Conservation (phyloP, 192 early-diverging fungal species). For the Physocladia obscura region DNA sequence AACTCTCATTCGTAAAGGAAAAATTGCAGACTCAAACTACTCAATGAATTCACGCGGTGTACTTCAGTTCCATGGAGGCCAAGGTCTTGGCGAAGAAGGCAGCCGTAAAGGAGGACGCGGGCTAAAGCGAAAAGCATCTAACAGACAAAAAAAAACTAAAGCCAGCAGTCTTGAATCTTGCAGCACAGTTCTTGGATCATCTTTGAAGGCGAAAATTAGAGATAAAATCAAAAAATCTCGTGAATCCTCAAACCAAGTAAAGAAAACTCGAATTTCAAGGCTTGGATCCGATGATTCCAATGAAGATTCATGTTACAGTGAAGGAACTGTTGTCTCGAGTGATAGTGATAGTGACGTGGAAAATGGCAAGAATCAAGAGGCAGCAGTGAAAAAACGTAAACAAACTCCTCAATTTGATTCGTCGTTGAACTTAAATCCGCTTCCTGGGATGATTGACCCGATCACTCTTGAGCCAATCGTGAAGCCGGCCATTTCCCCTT, state of each 20-base stretch:
- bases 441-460: slow-evolving; percentile 90
- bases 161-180: background rate
- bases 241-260: background rate
- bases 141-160: background rate
- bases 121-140: background rate
- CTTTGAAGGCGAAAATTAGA: background rate
- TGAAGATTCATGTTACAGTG: background rate
- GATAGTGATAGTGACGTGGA: background rate
- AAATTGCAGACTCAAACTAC: slow-evolving; percentile 91
- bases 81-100: slow-evolving; percentile 79
- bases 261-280: background rate
- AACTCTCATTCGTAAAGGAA: slow-evolving; percentile 79
- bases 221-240: background rate
- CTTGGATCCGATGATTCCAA: background rate
- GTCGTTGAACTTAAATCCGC: slow-evolving; percentile 59
- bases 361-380: background rate
- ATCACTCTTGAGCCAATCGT: slow-evolving; percentile 88
- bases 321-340: background rate
- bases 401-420: background rate
- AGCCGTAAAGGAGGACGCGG: slow-evolving; percentile 43
- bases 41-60: slow-evolving; percentile 86
- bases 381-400: background rate
- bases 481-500: slow-evolving; percentile 92
- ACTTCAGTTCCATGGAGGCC: slow-evolving; percentile 87
- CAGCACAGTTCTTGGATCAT: background rate